Evolutionary conservation across 306 rosid species (phyloP), one percentile per base, ranked within the genome.

Genomic region (Vigna nakashimae): DNA sequence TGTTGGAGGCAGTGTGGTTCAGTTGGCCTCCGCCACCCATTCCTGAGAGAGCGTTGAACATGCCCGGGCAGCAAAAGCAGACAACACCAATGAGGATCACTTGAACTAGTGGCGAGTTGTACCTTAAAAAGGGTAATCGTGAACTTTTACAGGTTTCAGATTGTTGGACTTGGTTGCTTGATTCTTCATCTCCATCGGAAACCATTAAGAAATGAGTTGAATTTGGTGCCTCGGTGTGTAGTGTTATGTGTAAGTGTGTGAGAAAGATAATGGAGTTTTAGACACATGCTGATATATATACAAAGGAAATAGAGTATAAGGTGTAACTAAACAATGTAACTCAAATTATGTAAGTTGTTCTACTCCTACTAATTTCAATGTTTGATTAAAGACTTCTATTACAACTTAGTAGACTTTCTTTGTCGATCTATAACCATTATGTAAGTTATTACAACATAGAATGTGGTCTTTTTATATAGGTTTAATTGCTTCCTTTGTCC

Each of bases 21-120:
- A 90, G 81, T 57, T 93, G 98, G 55, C 96, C 97, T 0, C 94
- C 92, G 0, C 91, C 97, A 0, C 97, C 97, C 94, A 92, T 89
- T 38, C 97, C 96, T 0, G 90, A 79, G 30, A 92, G 89, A 34
- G 97, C 96, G 38, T 79, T 90, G 90, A 86, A 92, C 97, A 92
- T 92, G 10, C 97, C 94, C 0, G 96, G 96, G 64, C 97, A 92
- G 34, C 92, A 92, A 26, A 92, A 92, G 45, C 97, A 92, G 20
- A 92, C 92, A 0, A 90, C 1, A 1, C 92, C 97, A 5, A 89
- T 86, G 3, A 92, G 84, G 26, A 59, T 48, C 9, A 92, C 79
- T 74, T 92, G 97, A 3, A 80, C 75, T 0, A 90, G 15, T 0
- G 97, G 93, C 18, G 97, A 90, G 74, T 90, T 92, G 60, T 80